Percentiles rank a stretch among this genome's conserved stretches.
Evolutionary conservation across 2,329 filamentous ascomycete species (phyloP).

Genomic region (Ceratocystis cacaofunesta): DNA sequence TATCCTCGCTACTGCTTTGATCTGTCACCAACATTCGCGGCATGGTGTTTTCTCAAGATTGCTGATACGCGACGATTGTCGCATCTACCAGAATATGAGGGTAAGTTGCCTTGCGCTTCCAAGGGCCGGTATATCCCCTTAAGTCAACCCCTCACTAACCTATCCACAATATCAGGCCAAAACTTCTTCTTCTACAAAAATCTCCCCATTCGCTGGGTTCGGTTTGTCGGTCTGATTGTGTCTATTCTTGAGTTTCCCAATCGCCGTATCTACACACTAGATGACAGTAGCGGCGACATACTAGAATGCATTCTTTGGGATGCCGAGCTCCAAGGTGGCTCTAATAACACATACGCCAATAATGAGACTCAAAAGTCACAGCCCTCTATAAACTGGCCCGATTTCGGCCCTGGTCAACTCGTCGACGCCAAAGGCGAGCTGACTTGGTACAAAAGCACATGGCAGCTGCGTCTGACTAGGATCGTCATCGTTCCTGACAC

Average conservation of each 20-base stretch:
- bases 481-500: slow-evolving; percentile 36
- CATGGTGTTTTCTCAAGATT: slow-evolving; percentile 42
- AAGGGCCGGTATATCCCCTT: neutral
- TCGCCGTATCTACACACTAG: slow-evolving; percentile 41
- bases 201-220: slow-evolving; percentile 63
- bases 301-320: slow-evolving; percentile 33
- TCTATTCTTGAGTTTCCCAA: slow-evolving; percentile 38
- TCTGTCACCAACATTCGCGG: slow-evolving; percentile 44
- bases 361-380: neutral
- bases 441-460: slow-evolving; percentile 32
- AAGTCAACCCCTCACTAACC: neutral
- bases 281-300: slow-evolving; percentile 48
- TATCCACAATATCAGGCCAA: slow-evolving; percentile 27
- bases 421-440: slow-evolving; percentile 43
- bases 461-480: slow-evolving; percentile 39
- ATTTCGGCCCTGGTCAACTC: slow-evolving; percentile 29
- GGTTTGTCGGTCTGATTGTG: slow-evolving; percentile 51
- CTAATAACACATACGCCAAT: neutral
- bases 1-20: slow-evolving; percentile 51
- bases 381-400: slow-evolving; percentile 5
- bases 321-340: slow-evolving; percentile 18
- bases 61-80: slow-evolving; percentile 36
- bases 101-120: slow-evolving; percentile 23
- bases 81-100: slow-evolving; percentile 37
- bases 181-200: slow-evolving; percentile 53